Conservation (phyloP, 1,284 basidiomycete genomes). For the Earliella scabrosa region DNA sequence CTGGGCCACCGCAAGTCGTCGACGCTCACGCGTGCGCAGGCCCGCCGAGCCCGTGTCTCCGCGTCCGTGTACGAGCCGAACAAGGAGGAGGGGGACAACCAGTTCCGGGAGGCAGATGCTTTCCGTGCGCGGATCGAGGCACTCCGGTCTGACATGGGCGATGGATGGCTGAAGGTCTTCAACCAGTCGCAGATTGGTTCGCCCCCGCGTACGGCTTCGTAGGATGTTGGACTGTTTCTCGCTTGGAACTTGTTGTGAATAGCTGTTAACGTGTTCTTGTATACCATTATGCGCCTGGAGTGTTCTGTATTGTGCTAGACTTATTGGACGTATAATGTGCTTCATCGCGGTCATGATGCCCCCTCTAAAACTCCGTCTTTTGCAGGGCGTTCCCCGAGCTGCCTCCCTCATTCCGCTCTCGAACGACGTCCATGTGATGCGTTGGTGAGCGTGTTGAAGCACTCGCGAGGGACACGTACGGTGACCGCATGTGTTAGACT, state of each 20-base stretch:
- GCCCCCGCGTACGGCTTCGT: slow-evolving; percentile 27
- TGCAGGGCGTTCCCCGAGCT: too few relatives aligned
- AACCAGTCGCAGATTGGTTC: slow-evolving; percentile 59
- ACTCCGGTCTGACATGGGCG: slow-evolving; percentile 83
- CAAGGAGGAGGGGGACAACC: slow-evolving; percentile 38
- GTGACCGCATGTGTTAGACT: too few relatives aligned
- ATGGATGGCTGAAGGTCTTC: slow-evolving; percentile 84
- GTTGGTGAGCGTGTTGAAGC: too few relatives aligned
- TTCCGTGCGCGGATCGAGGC: slow-evolving; percentile 82
- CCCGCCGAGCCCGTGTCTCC: slow-evolving; percentile 55
- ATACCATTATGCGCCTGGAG: slow-evolving; percentile 23
- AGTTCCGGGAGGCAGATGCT: slow-evolving; percentile 60
- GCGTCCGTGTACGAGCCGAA: slow-evolving; percentile 66
- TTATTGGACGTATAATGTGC: background rate
- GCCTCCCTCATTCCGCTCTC: too few relatives aligned
- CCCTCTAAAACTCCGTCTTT: too few relatives aligned
- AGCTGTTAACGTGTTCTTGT: background rate
- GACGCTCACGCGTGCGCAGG: slow-evolving; percentile 41
- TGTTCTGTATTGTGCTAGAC: slow-evolving; percentile 22
- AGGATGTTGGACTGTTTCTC: slow-evolving; percentile 5
- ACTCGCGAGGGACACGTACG: too few relatives aligned
- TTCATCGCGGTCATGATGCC: too few relatives aligned
- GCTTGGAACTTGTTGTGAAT: slow-evolving; percentile 7
- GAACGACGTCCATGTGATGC: too few relatives aligned
- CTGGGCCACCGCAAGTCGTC: slow-evolving; percentile 27